A percentile compares a stretch with the other conserved stretches of the same genome.
Conservation (phyloP, 495 filamentous ascomycete genomes). For the Podospora didyma region DNA sequence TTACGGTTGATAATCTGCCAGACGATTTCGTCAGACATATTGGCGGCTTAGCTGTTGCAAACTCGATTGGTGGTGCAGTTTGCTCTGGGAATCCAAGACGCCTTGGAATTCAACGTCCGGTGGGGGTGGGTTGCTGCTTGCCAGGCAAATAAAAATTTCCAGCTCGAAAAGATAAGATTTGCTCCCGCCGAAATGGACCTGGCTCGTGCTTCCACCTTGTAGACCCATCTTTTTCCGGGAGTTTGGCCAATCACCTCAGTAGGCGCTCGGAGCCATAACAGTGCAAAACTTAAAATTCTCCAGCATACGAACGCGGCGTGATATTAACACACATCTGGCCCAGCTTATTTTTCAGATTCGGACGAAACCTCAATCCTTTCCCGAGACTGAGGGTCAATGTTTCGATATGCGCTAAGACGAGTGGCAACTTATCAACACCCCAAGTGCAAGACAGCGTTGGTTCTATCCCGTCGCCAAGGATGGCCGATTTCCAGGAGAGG, state of each 20-base stretch:
- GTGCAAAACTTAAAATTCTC: too few species aligned
- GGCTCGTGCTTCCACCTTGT: too few species aligned
- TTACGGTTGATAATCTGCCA: slow-evolving; percentile 55
- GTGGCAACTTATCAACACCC: slow-evolving; percentile 3
- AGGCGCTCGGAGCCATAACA: too few species aligned
- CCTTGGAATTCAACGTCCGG: background rate
- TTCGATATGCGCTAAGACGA: slow-evolving; percentile 29
- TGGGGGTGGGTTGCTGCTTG: background rate
- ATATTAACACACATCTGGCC: background rate
- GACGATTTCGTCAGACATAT: slow-evolving; percentile 86
- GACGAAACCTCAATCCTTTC: background rate
- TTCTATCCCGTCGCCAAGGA: background rate
- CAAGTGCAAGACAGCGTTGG: background rate
- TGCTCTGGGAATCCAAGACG: background rate
- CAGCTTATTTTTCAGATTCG: too few species aligned
- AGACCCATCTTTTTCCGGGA: background rate
- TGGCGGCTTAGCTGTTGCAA: background rate
- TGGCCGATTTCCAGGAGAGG: background rate
- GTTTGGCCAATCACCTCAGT: too few species aligned
- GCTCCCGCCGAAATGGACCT: too few species aligned
- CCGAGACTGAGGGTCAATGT: slow-evolving; percentile 25
- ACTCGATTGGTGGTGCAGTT: background rate
- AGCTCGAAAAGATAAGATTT: background rate
- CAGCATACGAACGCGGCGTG: too few species aligned
- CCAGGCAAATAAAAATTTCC: background rate